Evolutionary conservation across 2,329 filamentous ascomycete genomes (phyloP).

Genomic region (Monilinia aucupariae): DNA sequence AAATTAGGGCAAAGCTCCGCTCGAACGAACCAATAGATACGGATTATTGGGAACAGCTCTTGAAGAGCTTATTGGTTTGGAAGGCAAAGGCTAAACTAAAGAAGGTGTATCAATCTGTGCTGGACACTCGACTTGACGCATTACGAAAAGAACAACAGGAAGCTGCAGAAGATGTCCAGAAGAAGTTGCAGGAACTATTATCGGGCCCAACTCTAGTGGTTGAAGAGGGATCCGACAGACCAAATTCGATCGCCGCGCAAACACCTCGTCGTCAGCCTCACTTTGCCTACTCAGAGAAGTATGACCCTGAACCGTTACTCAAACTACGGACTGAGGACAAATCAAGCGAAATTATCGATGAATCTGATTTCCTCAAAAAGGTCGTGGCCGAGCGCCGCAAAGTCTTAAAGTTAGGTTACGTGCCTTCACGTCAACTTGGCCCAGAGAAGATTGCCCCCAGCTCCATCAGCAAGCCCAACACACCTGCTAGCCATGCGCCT

Average conservation of each 20-base stretch:
- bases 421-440: conserved; percentile 50
- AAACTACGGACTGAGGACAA: conserved; percentile 62
- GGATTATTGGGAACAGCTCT: conserved; percentile 94
- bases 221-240: conserved; percentile 27
- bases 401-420: conserved; percentile 59
- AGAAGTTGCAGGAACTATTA: conserved; percentile 48
- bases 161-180: conserved; percentile 53
- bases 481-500: conserved; percentile 41
- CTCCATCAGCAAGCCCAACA: conserved; percentile 35
- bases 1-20: conserved; percentile 79
- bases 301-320: conserved; percentile 62
- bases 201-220: conserved; percentile 33
- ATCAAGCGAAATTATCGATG: conserved; percentile 50
- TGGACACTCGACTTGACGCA: conserved; percentile 60
- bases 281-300: conserved; percentile 39
- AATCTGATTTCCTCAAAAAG: conserved; percentile 52
- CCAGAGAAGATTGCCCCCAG: conserved; percentile 34
- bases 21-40: conserved; percentile 85
- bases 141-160: conserved; percentile 63
- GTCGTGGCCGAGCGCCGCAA: conserved; percentile 55
- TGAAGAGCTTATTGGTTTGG: conserved; percentile 79
- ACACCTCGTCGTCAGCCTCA: conserved; percentile 28
- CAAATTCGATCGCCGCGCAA: conserved; percentile 7
- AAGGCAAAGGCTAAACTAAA: conserved; percentile 85
- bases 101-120: conserved; percentile 70